Evolutionary conservation across 495 filamentous ascomycete genomes (phyloP).

Genomic region (Trichoderma gamsii): DNA sequence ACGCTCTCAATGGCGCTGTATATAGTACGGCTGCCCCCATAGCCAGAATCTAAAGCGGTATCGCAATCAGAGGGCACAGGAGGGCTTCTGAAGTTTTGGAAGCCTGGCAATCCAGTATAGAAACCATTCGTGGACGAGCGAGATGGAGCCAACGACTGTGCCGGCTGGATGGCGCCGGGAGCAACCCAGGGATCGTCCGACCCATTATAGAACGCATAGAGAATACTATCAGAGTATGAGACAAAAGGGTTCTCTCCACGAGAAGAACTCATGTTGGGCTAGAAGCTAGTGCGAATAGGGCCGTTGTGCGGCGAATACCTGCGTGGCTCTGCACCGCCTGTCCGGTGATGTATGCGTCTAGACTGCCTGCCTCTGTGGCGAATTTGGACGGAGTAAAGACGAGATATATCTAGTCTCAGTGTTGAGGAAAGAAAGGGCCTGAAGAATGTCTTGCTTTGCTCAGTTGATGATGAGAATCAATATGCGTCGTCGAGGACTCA

Average conservation of each 20-base stretch:
- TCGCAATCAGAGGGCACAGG: conserved; percentile 4
- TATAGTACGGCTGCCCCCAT: neutral
- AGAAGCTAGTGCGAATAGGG: neutral
- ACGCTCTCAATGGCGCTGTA: conserved; percentile 1
- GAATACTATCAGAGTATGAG: neutral
- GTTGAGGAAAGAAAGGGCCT: neutral
- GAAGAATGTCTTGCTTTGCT: neutral
- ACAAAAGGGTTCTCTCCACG: neutral
- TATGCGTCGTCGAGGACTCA: neutral
- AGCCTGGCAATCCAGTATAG: neutral
- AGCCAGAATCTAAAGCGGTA: conserved; percentile 12
- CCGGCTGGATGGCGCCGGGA: neutral
- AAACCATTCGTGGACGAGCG: neutral
- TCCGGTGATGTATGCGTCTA: neutral
- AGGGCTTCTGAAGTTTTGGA: neutral
- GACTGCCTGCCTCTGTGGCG: neutral
- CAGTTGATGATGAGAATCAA: neutral
- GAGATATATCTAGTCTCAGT: neutral
- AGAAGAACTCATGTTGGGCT: neutral
- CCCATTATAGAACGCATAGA: neutral
- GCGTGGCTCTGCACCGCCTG: neutral
- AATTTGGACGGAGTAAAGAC: neutral
- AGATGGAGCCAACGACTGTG: neutral
- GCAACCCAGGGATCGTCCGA: neutral
- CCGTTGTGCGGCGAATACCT: neutral